phyloP scores from a whole-genome alignment of 345 rosid genomes.

The Turritis glabra region DNA sequence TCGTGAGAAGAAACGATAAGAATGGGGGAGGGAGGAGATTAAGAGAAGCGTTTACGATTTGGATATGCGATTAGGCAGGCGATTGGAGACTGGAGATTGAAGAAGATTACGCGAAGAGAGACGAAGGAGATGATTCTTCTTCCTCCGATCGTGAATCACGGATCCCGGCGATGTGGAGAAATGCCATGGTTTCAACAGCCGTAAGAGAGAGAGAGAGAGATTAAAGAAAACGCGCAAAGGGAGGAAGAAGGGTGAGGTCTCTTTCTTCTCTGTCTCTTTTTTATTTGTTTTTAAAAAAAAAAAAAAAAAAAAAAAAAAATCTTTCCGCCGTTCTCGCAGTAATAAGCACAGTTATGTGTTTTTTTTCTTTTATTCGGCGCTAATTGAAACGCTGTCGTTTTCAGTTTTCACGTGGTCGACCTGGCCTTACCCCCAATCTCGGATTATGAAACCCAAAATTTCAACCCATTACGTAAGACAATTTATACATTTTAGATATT shows the following conservation, averaged over 20 bases:
- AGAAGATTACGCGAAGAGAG: constrained; percentile 36
- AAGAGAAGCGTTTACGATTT: constrained; percentile 30
- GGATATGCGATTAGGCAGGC: constrained; percentile 19
- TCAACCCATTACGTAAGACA: too few species aligned
- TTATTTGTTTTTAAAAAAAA: background rate
- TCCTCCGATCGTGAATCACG: constrained; percentile 51
- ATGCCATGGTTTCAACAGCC: constrained; percentile 42
- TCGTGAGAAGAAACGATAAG: constrained; percentile 13
- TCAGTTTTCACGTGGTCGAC: constrained; percentile 34
- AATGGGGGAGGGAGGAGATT: background rate
- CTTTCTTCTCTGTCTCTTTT: constrained; percentile 30
- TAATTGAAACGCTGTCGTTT: constrained; percentile 23
- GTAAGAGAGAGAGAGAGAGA: constrained; percentile 18
- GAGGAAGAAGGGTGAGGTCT: constrained; percentile 36
- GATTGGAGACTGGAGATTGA: background rate
- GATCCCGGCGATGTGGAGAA: constrained; percentile 57
- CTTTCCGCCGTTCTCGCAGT: constrained; percentile 34
- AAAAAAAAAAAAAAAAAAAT: constrained; percentile 3
- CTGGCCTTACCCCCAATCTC: constrained; percentile 32
- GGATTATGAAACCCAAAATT: constrained; percentile 12
- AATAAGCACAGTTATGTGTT: constrained; percentile 26
- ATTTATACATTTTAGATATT: too few species aligned
- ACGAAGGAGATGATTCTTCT: constrained; percentile 11
- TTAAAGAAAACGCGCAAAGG: constrained; percentile 43
- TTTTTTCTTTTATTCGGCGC: constrained; percentile 23